phyloP scores from a whole-genome alignment of 257 asterid species.

The Solanum raphanifolium region DNA sequence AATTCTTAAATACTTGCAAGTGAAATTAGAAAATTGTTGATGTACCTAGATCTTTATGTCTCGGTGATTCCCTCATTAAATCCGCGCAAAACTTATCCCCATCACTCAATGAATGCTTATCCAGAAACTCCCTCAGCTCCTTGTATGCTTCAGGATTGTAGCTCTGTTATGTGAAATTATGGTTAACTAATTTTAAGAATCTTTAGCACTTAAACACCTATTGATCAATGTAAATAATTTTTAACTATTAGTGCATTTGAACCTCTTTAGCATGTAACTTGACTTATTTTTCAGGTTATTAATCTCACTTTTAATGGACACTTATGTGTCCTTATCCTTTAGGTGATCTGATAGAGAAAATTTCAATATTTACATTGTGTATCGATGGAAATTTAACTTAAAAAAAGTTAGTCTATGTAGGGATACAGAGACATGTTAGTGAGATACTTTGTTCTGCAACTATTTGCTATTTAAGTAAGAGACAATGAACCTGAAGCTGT shows the following conservation, averaged over 20 bases:
- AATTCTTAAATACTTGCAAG: neutral
- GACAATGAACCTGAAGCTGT: constrained; percentile 58
- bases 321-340: neutral
- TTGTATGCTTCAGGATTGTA: constrained; percentile 68
- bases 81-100: constrained; percentile 78
- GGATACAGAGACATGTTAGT: neutral
- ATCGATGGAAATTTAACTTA: neutral
- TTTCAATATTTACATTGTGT: neutral
- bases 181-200: neutral
- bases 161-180: constrained; percentile 47
- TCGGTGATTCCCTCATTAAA: constrained; percentile 69
- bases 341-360: neutral
- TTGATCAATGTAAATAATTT: neutral
- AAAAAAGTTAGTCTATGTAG: neutral
- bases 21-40: neutral
- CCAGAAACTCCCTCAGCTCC: constrained; percentile 61
- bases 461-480: neutral
- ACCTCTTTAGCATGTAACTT: neutral
- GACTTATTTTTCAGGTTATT: neutral
- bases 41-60: constrained; percentile 56
- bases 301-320: neutral
- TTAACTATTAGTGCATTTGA: neutral
- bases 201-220: neutral
- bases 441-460: neutral
- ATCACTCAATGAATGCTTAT: constrained; percentile 43